Evolutionary conservation across 352 stramenopile genomes (phyloP).

Genomic region (Phytophthora megakarya): DNA sequence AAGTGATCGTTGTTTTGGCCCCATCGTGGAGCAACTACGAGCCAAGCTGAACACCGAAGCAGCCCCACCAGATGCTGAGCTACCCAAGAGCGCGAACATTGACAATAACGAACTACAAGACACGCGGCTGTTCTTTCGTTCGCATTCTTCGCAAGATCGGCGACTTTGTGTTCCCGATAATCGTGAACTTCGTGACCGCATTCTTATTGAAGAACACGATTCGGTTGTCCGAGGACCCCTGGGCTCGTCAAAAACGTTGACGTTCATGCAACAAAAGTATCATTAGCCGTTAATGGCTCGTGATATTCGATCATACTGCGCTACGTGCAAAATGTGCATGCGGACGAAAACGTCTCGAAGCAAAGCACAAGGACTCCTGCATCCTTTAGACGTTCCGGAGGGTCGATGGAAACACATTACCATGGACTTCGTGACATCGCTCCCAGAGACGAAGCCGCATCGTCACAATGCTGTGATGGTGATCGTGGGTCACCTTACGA

Average conservation of each 20-base stretch:
- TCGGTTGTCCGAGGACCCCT: not conserved
- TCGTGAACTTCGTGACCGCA: not conserved
- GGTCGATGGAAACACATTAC: constrained; percentile 5
- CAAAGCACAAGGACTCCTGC: not conserved
- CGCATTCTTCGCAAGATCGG: too few relatives aligned
- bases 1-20: not conserved
- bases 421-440: constrained; percentile 4
- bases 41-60: too few relatives aligned
- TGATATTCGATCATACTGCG: not conserved
- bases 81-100: too few relatives aligned
- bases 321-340: constrained; percentile 8
- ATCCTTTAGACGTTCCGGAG: not conserved
- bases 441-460: not conserved
- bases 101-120: too few relatives aligned
- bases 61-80: not conserved
- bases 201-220: not conserved
- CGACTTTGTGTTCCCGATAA: too few relatives aligned
- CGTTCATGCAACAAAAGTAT: constrained; percentile 1
- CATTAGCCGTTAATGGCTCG: not conserved
- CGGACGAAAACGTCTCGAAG: constrained; percentile 1
- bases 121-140: too few relatives aligned
- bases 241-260: not conserved
- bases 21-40: too few relatives aligned
- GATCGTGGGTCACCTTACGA: constrained; percentile 8
- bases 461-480: constrained; percentile 9